Conservation (phyloP, 306 rosid species). For the Glycine latifolia region DNA sequence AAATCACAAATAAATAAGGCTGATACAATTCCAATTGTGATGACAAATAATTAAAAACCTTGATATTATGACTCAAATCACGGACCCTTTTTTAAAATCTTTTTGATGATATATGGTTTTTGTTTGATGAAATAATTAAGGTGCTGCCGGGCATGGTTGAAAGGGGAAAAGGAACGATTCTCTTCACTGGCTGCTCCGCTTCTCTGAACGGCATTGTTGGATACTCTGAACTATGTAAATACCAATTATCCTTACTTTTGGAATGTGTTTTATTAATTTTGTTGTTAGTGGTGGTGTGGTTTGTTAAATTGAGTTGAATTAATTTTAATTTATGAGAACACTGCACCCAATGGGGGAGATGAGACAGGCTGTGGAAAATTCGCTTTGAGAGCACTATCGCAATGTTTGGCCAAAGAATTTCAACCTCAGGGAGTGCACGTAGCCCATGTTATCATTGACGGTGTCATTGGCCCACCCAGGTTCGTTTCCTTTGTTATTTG, state of each 20-base stretch:
- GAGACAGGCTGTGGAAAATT: slow-evolving; percentile 94
- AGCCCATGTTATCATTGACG: slow-evolving; percentile 92
- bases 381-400: slow-evolving; percentile 88
- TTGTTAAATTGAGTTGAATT: background rate
- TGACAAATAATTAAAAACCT: no score
- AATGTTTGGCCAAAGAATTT: slow-evolving; percentile 87
- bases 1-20: no score
- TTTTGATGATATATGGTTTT: no score
- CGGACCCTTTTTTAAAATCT: no score
- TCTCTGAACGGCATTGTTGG: slow-evolving; percentile 86
- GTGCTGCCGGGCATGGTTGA: slow-evolving; percentile 94
- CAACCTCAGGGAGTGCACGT: slow-evolving; percentile 91
- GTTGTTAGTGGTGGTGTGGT: no score
- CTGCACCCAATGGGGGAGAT: slow-evolving; percentile 31
- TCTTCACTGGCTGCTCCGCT: slow-evolving; percentile 90
- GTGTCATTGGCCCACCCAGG: slow-evolving; percentile 83
- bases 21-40: no score
- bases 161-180: slow-evolving; percentile 90
- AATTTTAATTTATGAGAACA: slow-evolving; percentile 20
- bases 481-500: slow-evolving; percentile 26
- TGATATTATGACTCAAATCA: no score
- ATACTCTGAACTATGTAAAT: slow-evolving; percentile 75
- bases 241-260: background rate
- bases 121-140: slow-evolving; percentile 38
- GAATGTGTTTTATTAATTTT: no score